Conservation (phyloP, 208 protist species). For the Balamuthia mandrillaris region DNA sequence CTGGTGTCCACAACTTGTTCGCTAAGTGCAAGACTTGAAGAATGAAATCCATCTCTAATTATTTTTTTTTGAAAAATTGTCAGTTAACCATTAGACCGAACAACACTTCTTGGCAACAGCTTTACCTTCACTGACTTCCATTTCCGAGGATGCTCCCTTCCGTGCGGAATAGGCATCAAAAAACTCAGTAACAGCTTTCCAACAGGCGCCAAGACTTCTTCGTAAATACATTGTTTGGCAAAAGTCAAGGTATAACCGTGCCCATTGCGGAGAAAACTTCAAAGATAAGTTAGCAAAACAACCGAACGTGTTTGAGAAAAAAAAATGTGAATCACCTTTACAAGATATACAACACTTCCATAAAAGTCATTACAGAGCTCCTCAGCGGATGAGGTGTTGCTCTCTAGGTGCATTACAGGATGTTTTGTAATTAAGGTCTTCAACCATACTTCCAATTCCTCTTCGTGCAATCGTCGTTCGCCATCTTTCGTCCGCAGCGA, state of each 20-base stretch:
- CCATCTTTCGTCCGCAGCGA: not conserved
- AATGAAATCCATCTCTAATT: not conserved
- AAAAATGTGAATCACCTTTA: not conserved
- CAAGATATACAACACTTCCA: not conserved
- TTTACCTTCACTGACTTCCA: too few species aligned
- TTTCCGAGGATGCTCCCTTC: not conserved
- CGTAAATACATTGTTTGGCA: not conserved
- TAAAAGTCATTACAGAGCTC: not conserved
- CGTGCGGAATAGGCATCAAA: not conserved
- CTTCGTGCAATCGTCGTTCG: not conserved
- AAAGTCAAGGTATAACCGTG: too few species aligned
- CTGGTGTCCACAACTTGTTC: not conserved
- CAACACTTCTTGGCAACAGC: not conserved
- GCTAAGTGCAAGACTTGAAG: not conserved
- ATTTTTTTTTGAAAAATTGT: not conserved
- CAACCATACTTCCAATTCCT: not conserved
- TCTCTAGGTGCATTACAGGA: not conserved
- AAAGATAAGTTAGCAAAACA: too few species aligned
- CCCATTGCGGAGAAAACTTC: too few species aligned
- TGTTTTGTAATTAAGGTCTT: not conserved
- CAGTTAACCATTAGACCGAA: not conserved
- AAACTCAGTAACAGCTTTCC: not conserved
- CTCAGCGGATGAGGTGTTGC: not conserved
- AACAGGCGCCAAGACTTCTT: not conserved
- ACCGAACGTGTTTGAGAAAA: not conserved